Base-by-base conservation (phyloP, 163 green algal species). In the Scenedesmus sp. region DNA sequence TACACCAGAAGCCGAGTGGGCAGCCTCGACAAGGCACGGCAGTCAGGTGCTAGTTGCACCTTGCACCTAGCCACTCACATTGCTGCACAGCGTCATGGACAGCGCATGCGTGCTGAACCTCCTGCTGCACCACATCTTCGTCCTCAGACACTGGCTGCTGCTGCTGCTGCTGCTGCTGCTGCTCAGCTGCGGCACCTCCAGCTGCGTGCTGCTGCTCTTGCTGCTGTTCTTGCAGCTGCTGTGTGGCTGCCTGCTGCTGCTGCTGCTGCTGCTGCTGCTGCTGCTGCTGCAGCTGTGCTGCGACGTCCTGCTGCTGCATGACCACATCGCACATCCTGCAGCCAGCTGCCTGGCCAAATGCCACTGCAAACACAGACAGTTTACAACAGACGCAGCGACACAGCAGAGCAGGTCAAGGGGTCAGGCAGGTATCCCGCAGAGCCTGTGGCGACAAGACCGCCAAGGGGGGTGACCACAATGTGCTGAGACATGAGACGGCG, bases 301-400 rank as follows among this genome's bases (percentile, higher is more conserved):
- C 30, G 16, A 82, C 61, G 2, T 73, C 61, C 6, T 85, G n/a
- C 72, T 83, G 85, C 85, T 90, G 85, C 85, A 90, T 83, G 26
- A 90, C 7, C n/a, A 90, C 44, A 42, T 90, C 85, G 43, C 85
- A 90, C 70, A 73, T 51, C 18, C n/a, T 76, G 70, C 85, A 90
- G 70, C 85, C 85, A 37, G 85, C 85, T 76, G 85, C 85, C 40
- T 73, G 15, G 43, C 85, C 85, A 51, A 90, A 43, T 5, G 85
- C 72, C 33, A 90, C 85, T 90, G 85, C 72, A 56, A 16, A 82
- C 35, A 35, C 35, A 82, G 73, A 12, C 49, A 4, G 73, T 22
- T 1, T 3, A 44, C n/a, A n/a, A 7, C 12, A 37, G 7, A 81
- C 37, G 15, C 73, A 51, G 33, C 33, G 16, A 51, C 15, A 33